These are phyloP conservation scores for Phaeophleospora eucalypticola DNA, from an alignment of 2,329 filamentous ascomycete species.

Conservation along the genomic window DNA sequence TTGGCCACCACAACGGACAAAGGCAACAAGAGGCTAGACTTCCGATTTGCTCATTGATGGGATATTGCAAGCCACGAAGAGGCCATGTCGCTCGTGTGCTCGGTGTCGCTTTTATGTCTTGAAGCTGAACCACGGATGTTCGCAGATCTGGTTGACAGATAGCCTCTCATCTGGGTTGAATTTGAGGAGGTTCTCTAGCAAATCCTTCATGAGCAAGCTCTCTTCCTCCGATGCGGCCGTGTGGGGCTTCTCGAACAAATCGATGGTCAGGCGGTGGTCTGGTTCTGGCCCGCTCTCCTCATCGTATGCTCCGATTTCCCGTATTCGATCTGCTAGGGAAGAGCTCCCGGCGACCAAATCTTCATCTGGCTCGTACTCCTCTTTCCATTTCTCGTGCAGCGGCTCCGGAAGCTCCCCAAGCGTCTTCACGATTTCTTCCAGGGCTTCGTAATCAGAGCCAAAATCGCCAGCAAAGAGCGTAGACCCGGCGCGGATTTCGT, in stretches of 20 bases:
- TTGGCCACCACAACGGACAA: conserved; percentile 37
- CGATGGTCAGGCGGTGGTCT: background rate
- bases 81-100: no score
- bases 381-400: background rate
- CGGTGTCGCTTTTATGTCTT: background rate
- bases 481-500: background rate
- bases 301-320: background rate
- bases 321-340: background rate
- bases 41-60: conserved; percentile 32
- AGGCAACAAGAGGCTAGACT: conserved; percentile 41
- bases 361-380: background rate
- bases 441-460: background rate
- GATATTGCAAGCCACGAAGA: background rate
- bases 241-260: background rate
- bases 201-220: background rate
- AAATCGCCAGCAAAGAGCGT: background rate
- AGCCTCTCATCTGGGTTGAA: background rate
- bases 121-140: background rate
- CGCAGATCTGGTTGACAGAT: background rate
- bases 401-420: background rate
- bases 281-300: background rate
- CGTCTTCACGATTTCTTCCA: background rate
- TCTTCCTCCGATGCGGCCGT: background rate
- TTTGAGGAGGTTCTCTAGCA: background rate
- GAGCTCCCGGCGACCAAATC: background rate